phyloP scores from a whole-genome alignment of 345 rosid species.

The Cardamine resedifolia region DNA sequence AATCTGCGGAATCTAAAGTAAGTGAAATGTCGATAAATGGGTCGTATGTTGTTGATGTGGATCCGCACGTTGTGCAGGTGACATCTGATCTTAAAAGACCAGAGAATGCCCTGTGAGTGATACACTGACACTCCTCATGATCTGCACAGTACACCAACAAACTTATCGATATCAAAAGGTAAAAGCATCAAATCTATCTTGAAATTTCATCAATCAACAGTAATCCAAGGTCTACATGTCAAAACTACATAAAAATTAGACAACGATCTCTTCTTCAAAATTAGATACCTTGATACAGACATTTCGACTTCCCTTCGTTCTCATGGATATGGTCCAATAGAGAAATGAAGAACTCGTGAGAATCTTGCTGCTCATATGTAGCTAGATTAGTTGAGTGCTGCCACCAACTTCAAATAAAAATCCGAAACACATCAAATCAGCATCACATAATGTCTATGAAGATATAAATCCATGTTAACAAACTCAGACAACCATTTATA shows the following conservation, averaged over 20 bases:
- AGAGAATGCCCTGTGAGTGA: conserved; percentile 86
- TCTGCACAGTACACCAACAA: conserved; percentile 46
- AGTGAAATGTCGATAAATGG: conserved; percentile 92
- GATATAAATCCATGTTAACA: background rate
- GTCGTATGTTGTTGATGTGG: conserved; percentile 84
- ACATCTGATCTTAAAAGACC: conserved; percentile 93
- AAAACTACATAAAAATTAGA: background rate
- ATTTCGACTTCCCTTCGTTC: conserved; percentile 59
- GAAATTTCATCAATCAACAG: background rate
- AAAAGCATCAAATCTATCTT: background rate
- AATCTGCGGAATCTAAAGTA: conserved; percentile 56
- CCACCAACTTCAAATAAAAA: conserved; percentile 79
- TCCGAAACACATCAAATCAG: conserved; percentile 18
- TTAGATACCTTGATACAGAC: conserved; percentile 47
- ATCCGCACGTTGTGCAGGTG: conserved; percentile 80
- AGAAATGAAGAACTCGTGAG: conserved; percentile 94
- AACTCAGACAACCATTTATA: conserved; percentile 4
- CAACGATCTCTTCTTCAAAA: background rate
- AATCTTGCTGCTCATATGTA: conserved; percentile 88
- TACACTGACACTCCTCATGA: conserved; percentile 77
- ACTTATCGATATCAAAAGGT: conserved; percentile 1
- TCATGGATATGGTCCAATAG: conserved; percentile 85
- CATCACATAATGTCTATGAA: background rate
- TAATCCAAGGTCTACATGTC: background rate
- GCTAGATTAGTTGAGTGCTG: conserved; percentile 80